These are phyloP conservation scores for Pleurotus giganteus DNA, from an alignment of 768 basidiomycete species.

Conservation along the genomic window DNA sequence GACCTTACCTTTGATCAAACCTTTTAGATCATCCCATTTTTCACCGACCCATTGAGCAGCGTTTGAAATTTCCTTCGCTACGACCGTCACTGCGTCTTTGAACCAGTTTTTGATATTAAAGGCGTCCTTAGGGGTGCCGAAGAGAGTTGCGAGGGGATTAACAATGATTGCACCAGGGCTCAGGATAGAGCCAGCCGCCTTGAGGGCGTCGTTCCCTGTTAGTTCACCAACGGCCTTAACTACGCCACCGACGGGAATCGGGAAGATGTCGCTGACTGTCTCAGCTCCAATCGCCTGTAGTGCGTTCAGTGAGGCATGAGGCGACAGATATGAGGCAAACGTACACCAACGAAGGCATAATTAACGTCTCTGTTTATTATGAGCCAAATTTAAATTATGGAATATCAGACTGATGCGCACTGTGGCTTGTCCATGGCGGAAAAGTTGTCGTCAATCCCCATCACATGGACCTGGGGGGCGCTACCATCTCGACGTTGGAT, in stretches of 20 bases:
- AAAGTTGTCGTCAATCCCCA: not conserved
- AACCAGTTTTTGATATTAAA: not conserved
- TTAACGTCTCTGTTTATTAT: not conserved
- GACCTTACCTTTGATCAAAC: not conserved
- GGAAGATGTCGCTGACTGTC: not conserved
- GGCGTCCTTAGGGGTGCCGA: too few relatives aligned
- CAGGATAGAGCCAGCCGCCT: too few relatives aligned
- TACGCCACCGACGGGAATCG: too few relatives aligned
- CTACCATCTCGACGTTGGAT: slow-evolving; percentile 24
- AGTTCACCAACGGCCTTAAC: too few relatives aligned
- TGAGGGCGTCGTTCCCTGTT: too few relatives aligned
- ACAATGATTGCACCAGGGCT: not conserved
- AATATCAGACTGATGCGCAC: not conserved
- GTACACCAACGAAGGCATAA: not conserved
- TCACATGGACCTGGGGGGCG: not conserved
- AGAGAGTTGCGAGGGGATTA: not conserved
- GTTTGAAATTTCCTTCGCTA: not conserved
- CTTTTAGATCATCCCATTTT: not conserved
- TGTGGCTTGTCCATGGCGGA: not conserved
- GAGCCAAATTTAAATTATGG: not conserved
- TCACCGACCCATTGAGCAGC: not conserved
- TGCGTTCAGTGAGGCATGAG: not conserved
- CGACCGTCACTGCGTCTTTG: not conserved
- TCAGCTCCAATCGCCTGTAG: not conserved
- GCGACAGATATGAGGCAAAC: not conserved